Evolutionary conservation across 345 rosid species (phyloP).

Genomic region (Populus pruinosa): DNA sequence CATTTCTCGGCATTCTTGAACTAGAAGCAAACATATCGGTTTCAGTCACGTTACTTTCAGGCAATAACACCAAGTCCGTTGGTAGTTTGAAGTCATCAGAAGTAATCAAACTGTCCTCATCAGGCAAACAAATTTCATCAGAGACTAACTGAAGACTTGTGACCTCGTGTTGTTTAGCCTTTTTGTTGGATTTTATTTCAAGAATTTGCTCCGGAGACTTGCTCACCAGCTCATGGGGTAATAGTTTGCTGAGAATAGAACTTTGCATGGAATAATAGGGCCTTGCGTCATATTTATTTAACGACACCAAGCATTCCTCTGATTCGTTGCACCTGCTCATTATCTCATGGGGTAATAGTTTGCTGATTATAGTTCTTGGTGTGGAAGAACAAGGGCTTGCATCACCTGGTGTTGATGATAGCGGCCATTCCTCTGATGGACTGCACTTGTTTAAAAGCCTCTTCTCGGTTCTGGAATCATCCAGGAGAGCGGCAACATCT

Average conservation of each 20-base stretch:
- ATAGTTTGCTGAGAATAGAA: not conserved
- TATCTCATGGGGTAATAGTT: too few species aligned
- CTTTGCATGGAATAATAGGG: not conserved
- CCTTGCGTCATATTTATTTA: too few species aligned
- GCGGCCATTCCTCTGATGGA: slow-evolving; percentile 6
- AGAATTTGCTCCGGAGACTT: not conserved
- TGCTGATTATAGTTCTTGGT: too few species aligned
- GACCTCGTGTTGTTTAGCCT: slow-evolving; percentile 2
- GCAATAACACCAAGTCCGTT: slow-evolving; percentile 1
- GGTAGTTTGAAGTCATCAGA: slow-evolving; percentile 22
- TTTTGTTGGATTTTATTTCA: slow-evolving; percentile 7
- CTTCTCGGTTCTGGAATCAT: slow-evolving; percentile 8
- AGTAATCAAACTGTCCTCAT: slow-evolving; percentile 41
- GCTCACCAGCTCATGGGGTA: not conserved
- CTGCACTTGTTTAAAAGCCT: not conserved
- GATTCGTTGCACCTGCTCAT: too few species aligned
- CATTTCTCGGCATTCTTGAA: slow-evolving; percentile 4
- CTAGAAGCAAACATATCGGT: slow-evolving; percentile 4
- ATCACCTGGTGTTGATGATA: slow-evolving; percentile 1
- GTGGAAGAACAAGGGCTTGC: not conserved
- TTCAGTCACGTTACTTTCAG: slow-evolving; percentile 1
- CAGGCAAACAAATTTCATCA: slow-evolving; percentile 33
- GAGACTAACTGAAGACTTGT: not conserved
- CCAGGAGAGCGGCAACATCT: slow-evolving; percentile 1
- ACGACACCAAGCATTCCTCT: too few species aligned